These are phyloP conservation scores for Nicotiana knightiana DNA, from an alignment of 257 asterid species.

Conservation along the genomic window DNA sequence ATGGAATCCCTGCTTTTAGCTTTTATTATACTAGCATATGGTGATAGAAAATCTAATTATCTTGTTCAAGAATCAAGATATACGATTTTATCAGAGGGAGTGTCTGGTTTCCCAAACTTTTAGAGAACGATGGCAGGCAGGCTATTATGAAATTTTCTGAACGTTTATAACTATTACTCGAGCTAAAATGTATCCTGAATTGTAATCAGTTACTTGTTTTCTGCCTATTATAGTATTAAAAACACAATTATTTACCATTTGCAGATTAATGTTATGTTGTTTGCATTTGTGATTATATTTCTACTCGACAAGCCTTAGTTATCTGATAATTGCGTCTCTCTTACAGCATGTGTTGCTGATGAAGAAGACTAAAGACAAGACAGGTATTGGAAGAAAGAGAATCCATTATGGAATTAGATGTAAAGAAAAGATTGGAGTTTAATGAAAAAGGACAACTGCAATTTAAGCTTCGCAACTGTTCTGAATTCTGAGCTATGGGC, in stretches of 20 bases:
- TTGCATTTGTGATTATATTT: not conserved
- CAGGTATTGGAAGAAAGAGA: not conserved
- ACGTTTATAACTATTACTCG: not conserved
- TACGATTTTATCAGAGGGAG: not conserved
- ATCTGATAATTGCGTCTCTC: not conserved
- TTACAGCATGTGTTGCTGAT: constrained; percentile 3
- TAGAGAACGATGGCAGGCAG: not conserved
- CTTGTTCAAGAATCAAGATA: not conserved
- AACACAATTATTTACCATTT: not conserved
- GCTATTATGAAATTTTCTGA: not conserved
- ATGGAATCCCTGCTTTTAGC: not conserved
- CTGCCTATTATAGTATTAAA: not conserved
- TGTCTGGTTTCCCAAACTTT: not conserved
- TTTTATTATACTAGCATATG: not conserved
- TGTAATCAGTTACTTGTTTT: not conserved
- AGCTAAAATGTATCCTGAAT: not conserved
- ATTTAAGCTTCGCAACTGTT: not conserved
- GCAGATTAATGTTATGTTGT: not conserved
- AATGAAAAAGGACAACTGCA: not conserved
- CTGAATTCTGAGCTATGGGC: too few species aligned
- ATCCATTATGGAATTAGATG: not conserved
- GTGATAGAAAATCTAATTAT: not conserved
- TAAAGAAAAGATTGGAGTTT: not conserved
- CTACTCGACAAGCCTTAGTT: not conserved
- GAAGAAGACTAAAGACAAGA: not conserved